phyloP scores from a whole-genome alignment of 1,284 basidiomycete species.

The Leccinum pachyderme region DNA sequence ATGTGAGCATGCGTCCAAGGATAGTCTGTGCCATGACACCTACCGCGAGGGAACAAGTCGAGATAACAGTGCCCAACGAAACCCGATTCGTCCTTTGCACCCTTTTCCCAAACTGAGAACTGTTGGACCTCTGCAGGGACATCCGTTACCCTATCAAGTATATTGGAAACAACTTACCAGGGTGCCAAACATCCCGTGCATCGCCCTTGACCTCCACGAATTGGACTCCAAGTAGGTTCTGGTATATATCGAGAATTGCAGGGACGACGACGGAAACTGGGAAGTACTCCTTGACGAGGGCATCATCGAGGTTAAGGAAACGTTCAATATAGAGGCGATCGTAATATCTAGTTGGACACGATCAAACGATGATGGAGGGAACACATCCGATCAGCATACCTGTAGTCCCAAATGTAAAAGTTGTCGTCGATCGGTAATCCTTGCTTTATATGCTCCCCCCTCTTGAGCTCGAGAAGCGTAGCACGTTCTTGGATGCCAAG shows the following conservation, averaged over 20 bases:
- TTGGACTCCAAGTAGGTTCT: conserved; percentile 68
- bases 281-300: conserved; percentile 81
- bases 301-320: conserved; percentile 65
- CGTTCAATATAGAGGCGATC: conserved; percentile 68
- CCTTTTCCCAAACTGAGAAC: conserved; percentile 77
- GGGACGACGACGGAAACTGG: conserved; percentile 78
- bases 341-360: conserved; percentile 47
- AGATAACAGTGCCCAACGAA: conserved; percentile 83
- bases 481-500: conserved; percentile 66
- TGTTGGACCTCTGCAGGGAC: conserved; percentile 64
- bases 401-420: neutral
- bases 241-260: conserved; percentile 76
- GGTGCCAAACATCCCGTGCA: conserved; percentile 60
- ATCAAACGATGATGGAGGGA: neutral
- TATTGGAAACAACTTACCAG: conserved; percentile 42
- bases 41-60: conserved; percentile 82
- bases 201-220: conserved; percentile 63
- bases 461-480: conserved; percentile 67
- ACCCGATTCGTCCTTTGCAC: conserved; percentile 61
- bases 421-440: conserved; percentile 36
- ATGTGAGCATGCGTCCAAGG: neutral
- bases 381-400: neutral
- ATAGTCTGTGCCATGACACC: conserved; percentile 8
- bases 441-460: conserved; percentile 60
- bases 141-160: conserved; percentile 1